phyloP scores from a whole-genome alignment of 177 flowering plant species.

The Telopea speciosissima region DNA sequence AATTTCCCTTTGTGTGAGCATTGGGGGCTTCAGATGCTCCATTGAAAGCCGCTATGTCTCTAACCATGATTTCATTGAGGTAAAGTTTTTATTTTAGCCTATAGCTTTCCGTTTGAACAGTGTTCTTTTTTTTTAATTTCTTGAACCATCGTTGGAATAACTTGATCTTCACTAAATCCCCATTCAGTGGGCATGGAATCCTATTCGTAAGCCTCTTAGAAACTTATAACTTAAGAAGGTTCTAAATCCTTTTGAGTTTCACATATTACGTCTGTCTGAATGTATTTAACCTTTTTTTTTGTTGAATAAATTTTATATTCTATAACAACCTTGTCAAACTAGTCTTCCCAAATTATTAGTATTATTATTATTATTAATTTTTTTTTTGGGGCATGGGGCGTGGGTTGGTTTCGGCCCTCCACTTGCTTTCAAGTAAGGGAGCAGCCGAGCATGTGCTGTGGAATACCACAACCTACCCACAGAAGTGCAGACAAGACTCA shows the following conservation, averaged over 20 bases:
- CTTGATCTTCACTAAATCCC: not conserved
- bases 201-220: not conserved
- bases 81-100: slow-evolving; percentile 15
- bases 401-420: too few relatives aligned
- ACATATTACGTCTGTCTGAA: not conserved
- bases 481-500: too few relatives aligned
- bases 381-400: too few relatives aligned
- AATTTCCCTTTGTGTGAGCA: slow-evolving; percentile 37
- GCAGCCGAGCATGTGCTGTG: too few relatives aligned
- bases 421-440: too few relatives aligned
- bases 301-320: too few relatives aligned
- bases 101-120: not conserved
- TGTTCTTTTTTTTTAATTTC: too few relatives aligned
- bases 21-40: slow-evolving; percentile 51
- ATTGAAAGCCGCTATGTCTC: slow-evolving; percentile 66
- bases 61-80: slow-evolving; percentile 87
- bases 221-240: not conserved
- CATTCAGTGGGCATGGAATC: not conserved
- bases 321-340: too few relatives aligned
- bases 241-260: not conserved
- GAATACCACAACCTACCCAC: too few relatives aligned
- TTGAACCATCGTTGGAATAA: not conserved
- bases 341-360: too few relatives aligned
- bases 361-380: too few relatives aligned
- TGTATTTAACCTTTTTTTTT: not conserved